Evolutionary conservation across 306 rosid genomes (phyloP).

Genomic region (Rubus idaeus): DNA sequence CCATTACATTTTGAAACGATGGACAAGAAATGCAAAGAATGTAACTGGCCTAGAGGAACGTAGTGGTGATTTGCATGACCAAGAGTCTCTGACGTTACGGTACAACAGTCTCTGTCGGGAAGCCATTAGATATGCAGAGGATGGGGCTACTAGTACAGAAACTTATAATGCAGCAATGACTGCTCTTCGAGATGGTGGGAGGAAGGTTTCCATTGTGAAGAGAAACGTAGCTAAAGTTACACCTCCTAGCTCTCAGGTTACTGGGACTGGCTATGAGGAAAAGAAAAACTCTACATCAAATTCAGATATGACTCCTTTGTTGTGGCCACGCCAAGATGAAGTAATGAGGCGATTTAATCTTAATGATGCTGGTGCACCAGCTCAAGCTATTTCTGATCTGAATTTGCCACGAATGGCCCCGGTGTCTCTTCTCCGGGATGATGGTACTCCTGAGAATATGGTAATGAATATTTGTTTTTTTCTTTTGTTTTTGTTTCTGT

Average conservation of each 20-base stretch:
- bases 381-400: conserved; percentile 67
- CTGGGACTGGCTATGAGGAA: conserved; percentile 58
- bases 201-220: conserved; percentile 62
- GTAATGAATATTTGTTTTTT: conserved; percentile 35
- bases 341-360: conserved; percentile 69
- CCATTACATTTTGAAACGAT: conserved; percentile 82
- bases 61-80: conserved; percentile 53
- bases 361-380: conserved; percentile 64
- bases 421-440: conserved; percentile 81
- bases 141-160: conserved; percentile 73
- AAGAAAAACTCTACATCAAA: conserved; percentile 52
- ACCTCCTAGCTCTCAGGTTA: conserved; percentile 55
- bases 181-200: conserved; percentile 75
- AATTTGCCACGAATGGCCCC: conserved; percentile 91
- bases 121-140: conserved; percentile 86
- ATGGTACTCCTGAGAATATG: conserved; percentile 71
- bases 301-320: conserved; percentile 66
- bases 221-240: conserved; percentile 68
- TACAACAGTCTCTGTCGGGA: conserved; percentile 72
- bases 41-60: conserved; percentile 57
- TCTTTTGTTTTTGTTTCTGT: conserved; percentile 13
- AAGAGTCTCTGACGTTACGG: conserved; percentile 64
- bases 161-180: conserved; percentile 67
- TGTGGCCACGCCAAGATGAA: conserved; percentile 92
- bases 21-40: conserved; percentile 88